These are phyloP conservation scores for Blastocystis sp. DNA, from an alignment of 352 stramenopile genomes.

Conservation along the genomic window DNA sequence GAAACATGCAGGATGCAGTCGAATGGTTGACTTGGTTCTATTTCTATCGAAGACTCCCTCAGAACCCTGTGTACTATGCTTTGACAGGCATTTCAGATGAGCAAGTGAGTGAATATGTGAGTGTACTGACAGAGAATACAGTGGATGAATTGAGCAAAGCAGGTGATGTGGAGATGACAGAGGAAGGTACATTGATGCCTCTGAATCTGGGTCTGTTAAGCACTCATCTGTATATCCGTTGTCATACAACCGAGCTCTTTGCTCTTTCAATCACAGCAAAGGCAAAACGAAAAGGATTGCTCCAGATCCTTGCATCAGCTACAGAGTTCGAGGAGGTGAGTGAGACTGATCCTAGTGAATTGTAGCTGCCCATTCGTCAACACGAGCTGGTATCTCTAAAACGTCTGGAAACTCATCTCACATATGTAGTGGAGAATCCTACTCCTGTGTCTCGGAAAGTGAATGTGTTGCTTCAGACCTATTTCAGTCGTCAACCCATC, in stretches of 20 bases:
- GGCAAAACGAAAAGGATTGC: conserved; percentile 85
- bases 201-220: conserved; percentile 98
- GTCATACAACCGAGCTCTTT: conserved; percentile 97
- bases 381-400: conserved; percentile 85
- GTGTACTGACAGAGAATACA: conserved; percentile 77
- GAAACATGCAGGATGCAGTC: conserved; percentile 94
- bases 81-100: conserved; percentile 79
- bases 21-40: conserved; percentile 99
- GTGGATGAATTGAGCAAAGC: conserved; percentile 47
- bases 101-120: conserved; percentile 93
- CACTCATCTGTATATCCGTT: conserved; percentile 97
- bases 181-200: conserved; percentile 80
- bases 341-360: conserved; percentile 72
- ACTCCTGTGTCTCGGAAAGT: conserved; percentile 74
- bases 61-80: conserved; percentile 99
- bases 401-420: conserved; percentile 83
- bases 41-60: conserved; percentile 91
- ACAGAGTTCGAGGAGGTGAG: conserved; percentile 89
- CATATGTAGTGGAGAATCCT: conserved; percentile 77
- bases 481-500: conserved; percentile 87
- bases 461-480: conserved; percentile 88
- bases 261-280: conserved; percentile 88
- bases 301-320: conserved; percentile 89
- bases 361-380: not conserved
- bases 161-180: conserved; percentile 66